phyloP scores from a whole-genome alignment of 805 yeast genomes.

The Sungouiella blattae region DNA sequence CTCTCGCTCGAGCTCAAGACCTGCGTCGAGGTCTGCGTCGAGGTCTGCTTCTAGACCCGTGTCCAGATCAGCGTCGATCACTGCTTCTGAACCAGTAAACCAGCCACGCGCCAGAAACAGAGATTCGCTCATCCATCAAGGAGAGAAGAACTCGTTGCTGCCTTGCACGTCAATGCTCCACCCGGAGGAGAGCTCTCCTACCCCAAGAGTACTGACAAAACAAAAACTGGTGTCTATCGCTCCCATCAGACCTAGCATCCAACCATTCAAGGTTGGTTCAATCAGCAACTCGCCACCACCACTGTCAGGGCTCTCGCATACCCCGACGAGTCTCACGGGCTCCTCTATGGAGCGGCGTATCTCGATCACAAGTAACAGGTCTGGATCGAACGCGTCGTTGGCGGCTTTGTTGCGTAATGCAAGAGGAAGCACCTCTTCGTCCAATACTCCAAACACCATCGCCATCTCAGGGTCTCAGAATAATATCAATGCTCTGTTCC shows the following conservation, averaged over 20 bases:
- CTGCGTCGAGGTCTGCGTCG: neutral
- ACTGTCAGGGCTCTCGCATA: constrained; percentile 15
- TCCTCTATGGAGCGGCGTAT: constrained; percentile 35
- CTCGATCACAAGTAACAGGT: constrained; percentile 43
- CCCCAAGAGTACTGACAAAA: too few relatives aligned
- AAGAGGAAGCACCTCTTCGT: constrained; percentile 41
- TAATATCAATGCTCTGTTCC: constrained; percentile 21
- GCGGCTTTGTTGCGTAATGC: constrained; percentile 52
- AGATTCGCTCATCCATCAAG: too few relatives aligned
- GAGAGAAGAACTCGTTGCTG: too few relatives aligned
- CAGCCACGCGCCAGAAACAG: too few relatives aligned
- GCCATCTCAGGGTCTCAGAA: constrained; percentile 15
- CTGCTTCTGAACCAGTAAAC: neutral
- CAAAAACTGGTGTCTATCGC: neutral
- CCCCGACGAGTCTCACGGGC: constrained; percentile 8
- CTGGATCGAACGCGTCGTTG: constrained; percentile 51
- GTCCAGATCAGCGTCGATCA: neutral
- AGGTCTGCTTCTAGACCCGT: neutral
- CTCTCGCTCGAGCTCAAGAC: neutral
- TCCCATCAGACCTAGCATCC: constrained; percentile 35
- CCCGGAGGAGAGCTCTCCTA: neutral
- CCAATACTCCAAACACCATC: constrained; percentile 25
- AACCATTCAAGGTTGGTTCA: constrained; percentile 64
- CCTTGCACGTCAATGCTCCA: too few relatives aligned
- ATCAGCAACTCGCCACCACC: constrained; percentile 42